phyloP scores from a whole-genome alignment of 805 yeast species.

The Candida germanica region DNA sequence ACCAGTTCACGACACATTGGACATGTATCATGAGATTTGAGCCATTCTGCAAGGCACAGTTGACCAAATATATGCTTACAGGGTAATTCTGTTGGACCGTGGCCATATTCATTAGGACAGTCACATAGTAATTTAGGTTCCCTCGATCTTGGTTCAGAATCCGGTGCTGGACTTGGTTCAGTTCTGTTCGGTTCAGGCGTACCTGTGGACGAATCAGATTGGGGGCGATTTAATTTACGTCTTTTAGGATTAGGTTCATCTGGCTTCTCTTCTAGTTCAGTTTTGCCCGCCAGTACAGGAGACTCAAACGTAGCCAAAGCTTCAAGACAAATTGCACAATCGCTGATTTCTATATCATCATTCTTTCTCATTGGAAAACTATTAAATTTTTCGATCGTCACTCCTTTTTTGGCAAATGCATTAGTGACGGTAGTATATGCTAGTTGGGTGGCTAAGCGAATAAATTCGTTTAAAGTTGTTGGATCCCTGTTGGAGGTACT shows the following conservation, averaged over 20 bases:
- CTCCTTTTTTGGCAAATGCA: conserved; percentile 46
- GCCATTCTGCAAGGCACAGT: conserved; percentile 84
- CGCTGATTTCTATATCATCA: conserved; percentile 26
- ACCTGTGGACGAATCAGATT: neutral
- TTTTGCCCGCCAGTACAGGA: conserved; percentile 8
- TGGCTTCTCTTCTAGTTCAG: neutral
- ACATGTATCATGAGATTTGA: conserved; percentile 68
- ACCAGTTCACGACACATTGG: conserved; percentile 74
- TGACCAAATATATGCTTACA: conserved; percentile 88
- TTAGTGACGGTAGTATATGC: conserved; percentile 63
- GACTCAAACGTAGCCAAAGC: conserved; percentile 6
- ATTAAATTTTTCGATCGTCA: conserved; percentile 51
- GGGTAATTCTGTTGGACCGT: conserved; percentile 71
- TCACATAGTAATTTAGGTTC: no score
- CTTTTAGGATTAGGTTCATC: conserved; percentile 16
- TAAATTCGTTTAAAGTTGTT: conserved; percentile 56
- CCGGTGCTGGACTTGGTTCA: neutral
- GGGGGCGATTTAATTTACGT: conserved; percentile 18
- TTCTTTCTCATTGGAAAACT: conserved; percentile 35
- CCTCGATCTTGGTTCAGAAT: no score
- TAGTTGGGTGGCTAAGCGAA: conserved; percentile 65
- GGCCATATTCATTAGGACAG: conserved; percentile 34
- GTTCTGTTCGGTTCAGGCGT: neutral
- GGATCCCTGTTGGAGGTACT: conserved; percentile 58
- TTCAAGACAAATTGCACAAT: conserved; percentile 69